Evolutionary conservation across 2,329 filamentous ascomycete genomes (phyloP).

Genomic region (Alternaria angustiovoidea): DNA sequence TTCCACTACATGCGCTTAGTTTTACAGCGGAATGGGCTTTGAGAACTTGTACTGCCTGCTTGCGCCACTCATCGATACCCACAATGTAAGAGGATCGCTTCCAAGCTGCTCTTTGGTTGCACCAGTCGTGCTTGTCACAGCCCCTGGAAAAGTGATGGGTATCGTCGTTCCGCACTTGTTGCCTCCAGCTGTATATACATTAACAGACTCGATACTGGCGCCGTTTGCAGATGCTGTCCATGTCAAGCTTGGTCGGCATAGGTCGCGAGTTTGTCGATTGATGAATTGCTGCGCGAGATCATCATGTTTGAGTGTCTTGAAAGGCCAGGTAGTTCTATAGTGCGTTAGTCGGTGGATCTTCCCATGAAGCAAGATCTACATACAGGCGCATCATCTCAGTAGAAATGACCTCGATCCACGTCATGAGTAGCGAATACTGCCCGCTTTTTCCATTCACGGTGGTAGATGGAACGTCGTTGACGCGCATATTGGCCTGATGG

Average conservation of each 20-base stretch:
- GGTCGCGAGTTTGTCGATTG: constrained; percentile 63
- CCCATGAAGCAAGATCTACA: constrained; percentile 9
- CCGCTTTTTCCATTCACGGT: constrained; percentile 59
- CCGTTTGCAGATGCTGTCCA: constrained; percentile 56
- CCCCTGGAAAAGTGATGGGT: constrained; percentile 63
- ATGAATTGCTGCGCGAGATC: constrained; percentile 62
- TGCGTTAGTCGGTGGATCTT: constrained; percentile 10
- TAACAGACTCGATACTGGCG: constrained; percentile 60
- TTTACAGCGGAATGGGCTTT: constrained; percentile 36
- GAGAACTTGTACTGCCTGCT: constrained; percentile 47
- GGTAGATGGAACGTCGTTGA: constrained; percentile 57
- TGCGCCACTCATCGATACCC: constrained; percentile 50
- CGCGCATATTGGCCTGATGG: constrained; percentile 68
- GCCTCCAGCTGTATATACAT: constrained; percentile 55
- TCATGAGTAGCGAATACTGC: constrained; percentile 63
- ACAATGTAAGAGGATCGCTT: constrained; percentile 52
- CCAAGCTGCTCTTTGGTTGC: constrained; percentile 63
- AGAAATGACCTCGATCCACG: constrained; percentile 64
- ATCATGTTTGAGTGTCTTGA: constrained; percentile 65
- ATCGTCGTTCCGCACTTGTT: constrained; percentile 62
- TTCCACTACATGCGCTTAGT: background rate
- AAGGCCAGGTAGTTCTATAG: constrained; percentile 57
- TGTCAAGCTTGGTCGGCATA: constrained; percentile 59
- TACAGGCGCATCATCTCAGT: constrained; percentile 63
- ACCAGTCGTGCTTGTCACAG: constrained; percentile 54